Base-by-base conservation (phyloP, 1,139 yeast genomes). In the Zygotorulaspora mrakii region DNA sequence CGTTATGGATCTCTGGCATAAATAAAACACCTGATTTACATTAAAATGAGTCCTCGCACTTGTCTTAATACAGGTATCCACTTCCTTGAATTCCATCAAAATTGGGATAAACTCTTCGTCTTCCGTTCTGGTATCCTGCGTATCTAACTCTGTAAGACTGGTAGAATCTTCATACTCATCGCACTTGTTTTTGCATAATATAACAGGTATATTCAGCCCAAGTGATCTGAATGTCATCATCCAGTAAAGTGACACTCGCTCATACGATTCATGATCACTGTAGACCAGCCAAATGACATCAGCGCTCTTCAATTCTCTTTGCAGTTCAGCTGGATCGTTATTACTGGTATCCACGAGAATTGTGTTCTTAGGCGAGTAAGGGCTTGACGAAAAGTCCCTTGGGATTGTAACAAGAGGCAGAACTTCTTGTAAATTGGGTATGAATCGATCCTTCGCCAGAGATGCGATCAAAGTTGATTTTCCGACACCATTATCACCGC, bases 401-500 rank as follows among this genome's bases (percentile, higher is more conserved):
- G 88, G 85, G 17, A 91, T 83, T 4, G 87, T 81, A 13, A 91
- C 78, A 4, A 94, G 85, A 0, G 96, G 95, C 5, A 91, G 64
- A 1, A 84, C 80, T 38, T 80, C 76, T 55, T 84, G 94, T 28
- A 86, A 74, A 46, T 79, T 79, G 0, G 89, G 79, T 0, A 84
- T 79, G 56, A 78, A 86, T 23, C 78, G 74, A 51, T 85, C 96
- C 61, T 87, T 89, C 27, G 87, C 80, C 17, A 91, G 68, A 0
- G 94, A 73, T 0, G 94, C 80, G 25, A 91, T 77, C 31, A 91
- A 65, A 18, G 89, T 71, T 3, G 73, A 80, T 59, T 86, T 86
- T 1, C 96, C 95, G 9, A 86, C 95, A 50, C 78, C 85, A 48
- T 87, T 95, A 62, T 91, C 98, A n/a, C 98, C 98, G 62, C 96